Evolutionary conservation across 768 basidiomycete genomes (phyloP).

Genomic region (Asterophora lycoperdoides): DNA sequence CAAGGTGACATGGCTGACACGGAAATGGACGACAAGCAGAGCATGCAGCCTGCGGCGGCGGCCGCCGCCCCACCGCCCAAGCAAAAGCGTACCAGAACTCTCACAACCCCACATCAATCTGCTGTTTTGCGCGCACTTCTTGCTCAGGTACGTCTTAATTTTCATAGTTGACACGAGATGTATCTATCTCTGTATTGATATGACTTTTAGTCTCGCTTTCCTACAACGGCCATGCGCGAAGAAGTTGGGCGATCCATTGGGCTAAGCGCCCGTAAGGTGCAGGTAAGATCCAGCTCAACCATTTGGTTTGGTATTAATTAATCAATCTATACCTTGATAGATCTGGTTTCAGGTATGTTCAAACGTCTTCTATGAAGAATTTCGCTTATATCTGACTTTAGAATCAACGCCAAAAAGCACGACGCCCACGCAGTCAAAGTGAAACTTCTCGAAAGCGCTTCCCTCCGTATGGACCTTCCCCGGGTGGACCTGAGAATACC

Average conservation of each 20-base stretch:
- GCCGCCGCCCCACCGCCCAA: conserved; percentile 47
- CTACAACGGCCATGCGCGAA: conserved; percentile 82
- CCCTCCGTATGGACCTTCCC: conserved; percentile 62
- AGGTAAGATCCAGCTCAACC: conserved; percentile 47
- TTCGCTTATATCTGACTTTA: conserved; percentile 29
- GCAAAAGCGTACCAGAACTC: conserved; percentile 78
- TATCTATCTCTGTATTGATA: conserved; percentile 9
- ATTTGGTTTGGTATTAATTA: conserved; percentile 9
- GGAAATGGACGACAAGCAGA: conserved; percentile 46
- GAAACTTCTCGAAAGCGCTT: conserved; percentile 48
- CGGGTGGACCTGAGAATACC: conserved; percentile 36
- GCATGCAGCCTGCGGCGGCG: conserved; percentile 36
- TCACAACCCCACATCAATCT: conserved; percentile 86
- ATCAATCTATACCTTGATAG: conserved; percentile 32
- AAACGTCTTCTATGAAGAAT: no score
- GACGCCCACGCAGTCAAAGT: conserved; percentile 65
- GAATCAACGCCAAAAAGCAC: conserved; percentile 88
- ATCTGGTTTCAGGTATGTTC: conserved; percentile 81
- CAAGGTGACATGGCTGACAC: conserved; percentile 58
- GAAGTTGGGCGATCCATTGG: conserved; percentile 85
- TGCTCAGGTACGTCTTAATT: conserved; percentile 60
- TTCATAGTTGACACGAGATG: conserved; percentile 7
- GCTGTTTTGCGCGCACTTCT: conserved; percentile 83
- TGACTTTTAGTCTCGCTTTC: conserved; percentile 70
- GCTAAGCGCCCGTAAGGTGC: conserved; percentile 86